Base-by-base conservation (phyloP, 208 protist genomes). In the Angomonas deanei region DNA sequence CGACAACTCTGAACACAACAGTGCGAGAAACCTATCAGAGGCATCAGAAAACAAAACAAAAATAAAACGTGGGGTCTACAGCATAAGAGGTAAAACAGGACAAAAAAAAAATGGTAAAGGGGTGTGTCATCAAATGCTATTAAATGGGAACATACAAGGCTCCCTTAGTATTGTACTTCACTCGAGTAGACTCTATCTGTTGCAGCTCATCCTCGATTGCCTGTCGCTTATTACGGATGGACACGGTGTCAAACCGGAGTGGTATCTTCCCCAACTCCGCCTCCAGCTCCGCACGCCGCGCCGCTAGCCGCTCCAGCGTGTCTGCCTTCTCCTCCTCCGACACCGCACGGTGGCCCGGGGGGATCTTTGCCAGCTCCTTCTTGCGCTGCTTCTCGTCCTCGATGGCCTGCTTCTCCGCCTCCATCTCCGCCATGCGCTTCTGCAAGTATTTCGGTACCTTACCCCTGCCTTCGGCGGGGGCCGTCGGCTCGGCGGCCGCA, bases 401-500 rank as follows among this genome's bases (percentile, higher is more conserved):
- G 6, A 82, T 19, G n/a, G 81, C 73, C 59, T 75, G 75, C 72
- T 88, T 88, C 72, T 88, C 80, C 10, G 79, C 83, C 34, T 62
- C 76, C 55, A 94, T 64, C 69, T 94, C 88, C 13, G 82, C 83
- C 71, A 92, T 94, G 30, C 88, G 82, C 62, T 86, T 77, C 48
- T 86, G 70, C 26, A 94, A 62, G 46, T 94, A 94, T 15, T 62
- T 68, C 0, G 88, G 88, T 34, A 94, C 85, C 10, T 72, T 64
- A 0, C 83, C 88, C 1, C 64, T 74, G 32, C 70, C 69, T 1
- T 66, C 62, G 49, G 39, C 59, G 59, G 28, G 52, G 39, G 46
- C 49, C 15, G 47, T 39, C 26, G 39, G 6, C 19, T 57, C 17
- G 17, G 62, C 42, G 36, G 56, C 36, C 28, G 56, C 47, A 32